Conservation (phyloP, 1,139 yeast species). For the Lodderomyces metapsilosis region DNA sequence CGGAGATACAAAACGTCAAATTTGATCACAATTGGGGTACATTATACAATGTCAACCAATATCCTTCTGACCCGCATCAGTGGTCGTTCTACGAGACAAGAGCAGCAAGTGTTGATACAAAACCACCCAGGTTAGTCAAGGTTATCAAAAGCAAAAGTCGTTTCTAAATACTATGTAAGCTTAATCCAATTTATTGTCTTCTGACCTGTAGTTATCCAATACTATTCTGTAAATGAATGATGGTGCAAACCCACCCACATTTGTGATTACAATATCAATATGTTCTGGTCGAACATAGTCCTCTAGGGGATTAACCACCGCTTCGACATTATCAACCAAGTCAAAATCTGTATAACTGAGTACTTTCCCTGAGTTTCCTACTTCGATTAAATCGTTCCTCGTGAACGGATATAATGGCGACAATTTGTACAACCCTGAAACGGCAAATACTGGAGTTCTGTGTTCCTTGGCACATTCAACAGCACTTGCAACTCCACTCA, state of each 20-base stretch:
- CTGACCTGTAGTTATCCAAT: slow-evolving; percentile 87
- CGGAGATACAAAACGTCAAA: slow-evolving; percentile 3
- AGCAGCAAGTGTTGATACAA: neutral
- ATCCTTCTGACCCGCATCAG: slow-evolving; percentile 3
- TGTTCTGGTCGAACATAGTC: slow-evolving; percentile 94
- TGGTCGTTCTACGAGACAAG: slow-evolving; percentile 1
- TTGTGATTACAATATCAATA: slow-evolving; percentile 91
- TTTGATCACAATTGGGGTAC: slow-evolving; percentile 4
- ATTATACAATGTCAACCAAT: slow-evolving; percentile 1
- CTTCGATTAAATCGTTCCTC: slow-evolving; percentile 82
- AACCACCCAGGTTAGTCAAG: slow-evolving; percentile 6
- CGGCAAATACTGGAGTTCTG: slow-evolving; percentile 92
- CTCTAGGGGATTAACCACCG: slow-evolving; percentile 83
- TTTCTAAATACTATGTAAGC: neutral
- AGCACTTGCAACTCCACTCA: slow-evolving; percentile 88
- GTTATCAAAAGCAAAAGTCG: slow-evolving; percentile 5
- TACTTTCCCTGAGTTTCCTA: slow-evolving; percentile 89
- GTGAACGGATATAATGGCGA: slow-evolving; percentile 95
- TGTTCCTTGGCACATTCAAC: slow-evolving; percentile 96
- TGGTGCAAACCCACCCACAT: slow-evolving; percentile 95
- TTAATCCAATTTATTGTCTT: slow-evolving; percentile 63
- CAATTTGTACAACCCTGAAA: slow-evolving; percentile 89
- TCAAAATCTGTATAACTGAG: slow-evolving; percentile 66
- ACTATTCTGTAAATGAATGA: slow-evolving; percentile 94
- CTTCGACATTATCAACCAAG: slow-evolving; percentile 68